Percentiles rank a stretch among this genome's conserved stretches.
phyloP scores from a whole-genome alignment of 2,329 filamentous ascomycete genomes.

The Tolypocladium sp. region DNA sequence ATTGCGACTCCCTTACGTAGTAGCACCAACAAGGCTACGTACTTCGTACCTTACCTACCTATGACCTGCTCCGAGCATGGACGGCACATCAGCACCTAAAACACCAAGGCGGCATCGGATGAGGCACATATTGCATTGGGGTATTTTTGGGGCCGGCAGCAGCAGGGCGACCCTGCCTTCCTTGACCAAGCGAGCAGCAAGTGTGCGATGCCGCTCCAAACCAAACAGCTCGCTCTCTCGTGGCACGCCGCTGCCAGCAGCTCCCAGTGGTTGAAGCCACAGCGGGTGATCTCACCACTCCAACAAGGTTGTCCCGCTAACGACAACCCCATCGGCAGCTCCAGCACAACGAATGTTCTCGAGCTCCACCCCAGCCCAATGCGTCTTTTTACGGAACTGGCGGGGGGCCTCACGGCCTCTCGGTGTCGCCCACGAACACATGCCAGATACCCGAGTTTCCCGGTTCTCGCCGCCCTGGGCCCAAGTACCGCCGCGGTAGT shows the following conservation, averaged over 20 bases:
- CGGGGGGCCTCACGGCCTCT: background rate
- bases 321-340: background rate
- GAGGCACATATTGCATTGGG: background rate
- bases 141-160: background rate
- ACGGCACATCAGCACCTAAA: background rate
- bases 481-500: slow-evolving; percentile 3
- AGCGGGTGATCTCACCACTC: background rate
- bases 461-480: slow-evolving; percentile 1
- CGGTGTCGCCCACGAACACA: background rate
- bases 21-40: background rate
- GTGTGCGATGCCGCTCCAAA: background rate
- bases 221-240: too few relatives aligned
- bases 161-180: background rate
- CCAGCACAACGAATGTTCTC: background rate
- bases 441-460: background rate
- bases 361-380: slow-evolving; percentile 1
- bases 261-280: background rate
- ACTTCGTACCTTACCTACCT: background rate
- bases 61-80: background rate
- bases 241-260: too few relatives aligned
- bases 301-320: background rate
- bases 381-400: slow-evolving; percentile 21
- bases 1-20: background rate
- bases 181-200: background rate
- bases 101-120: background rate